Base-by-base conservation (phyloP, 306 rosid species). In the Malus sieversii region DNA sequence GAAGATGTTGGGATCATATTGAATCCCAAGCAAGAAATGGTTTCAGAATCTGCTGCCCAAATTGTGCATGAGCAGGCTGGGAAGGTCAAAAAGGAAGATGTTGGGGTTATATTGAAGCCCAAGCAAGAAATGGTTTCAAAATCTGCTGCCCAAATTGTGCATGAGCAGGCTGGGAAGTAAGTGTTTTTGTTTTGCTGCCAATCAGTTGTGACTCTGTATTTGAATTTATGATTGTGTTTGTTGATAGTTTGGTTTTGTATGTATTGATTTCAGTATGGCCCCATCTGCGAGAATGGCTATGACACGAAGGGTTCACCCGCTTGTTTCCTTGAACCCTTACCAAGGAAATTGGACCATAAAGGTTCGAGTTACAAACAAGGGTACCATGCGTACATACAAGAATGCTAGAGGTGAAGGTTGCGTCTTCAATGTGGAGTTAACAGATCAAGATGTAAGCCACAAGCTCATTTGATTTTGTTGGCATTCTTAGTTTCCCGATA, bases 361-460 rank as follows among this genome's bases (percentile, higher is more conserved):
- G 81, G 99, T 90, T 45, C 93, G 96, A 62, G 97, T 95, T 65
- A 95, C 97, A 2, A 89, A 82, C 79, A 95, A 95, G 80, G 97
- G 97, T n/a, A 82, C 9, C 57, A 85, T 92, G 92, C 97, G 99
- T 8, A 86, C 92, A 14, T 95, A 92, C 58, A 90, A 73, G 80
- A 95, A 95, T 57, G 93, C 92, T 5, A 85, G 91, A 77, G 99
- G 99, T 60, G 97, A 90, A 85, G 99, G 99, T 3, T 95, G 97
- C 30, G 97, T 95, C 66, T 95, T 95, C 89, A 95, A 95, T 48
- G 96, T 95, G 42, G 99, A 92, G 78, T 73, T 95, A 82, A 90
- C 99, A 3, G 99, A 95, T 80, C 97, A 95, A 76, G 97, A 95
- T 75, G 99, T 95, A 88, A 87, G 95, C 18, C 5, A 40, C 22